Evolutionary conservation across 768 basidiomycete species (phyloP).

Genomic region (Cystobasidium ongulense): DNA sequence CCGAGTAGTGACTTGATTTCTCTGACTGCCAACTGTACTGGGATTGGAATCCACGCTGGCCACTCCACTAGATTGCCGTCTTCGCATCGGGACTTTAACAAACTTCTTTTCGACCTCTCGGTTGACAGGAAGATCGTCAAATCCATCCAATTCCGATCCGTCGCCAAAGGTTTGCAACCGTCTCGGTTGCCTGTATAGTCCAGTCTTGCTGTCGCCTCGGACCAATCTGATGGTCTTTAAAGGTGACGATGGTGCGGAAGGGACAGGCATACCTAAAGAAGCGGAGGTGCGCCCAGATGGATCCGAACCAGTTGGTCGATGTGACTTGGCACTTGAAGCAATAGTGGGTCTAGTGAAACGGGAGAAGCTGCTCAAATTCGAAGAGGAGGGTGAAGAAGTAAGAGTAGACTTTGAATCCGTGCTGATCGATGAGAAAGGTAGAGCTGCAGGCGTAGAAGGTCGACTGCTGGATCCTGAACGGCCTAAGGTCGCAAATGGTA

Average conservation of each 20-base stretch:
- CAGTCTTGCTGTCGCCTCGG: neutral
- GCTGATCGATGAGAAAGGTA: neutral
- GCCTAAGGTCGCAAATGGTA: neutral
- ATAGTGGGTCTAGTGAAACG: conserved; percentile 5
- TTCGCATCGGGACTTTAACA: neutral
- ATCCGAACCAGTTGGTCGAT: neutral
- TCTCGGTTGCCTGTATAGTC: conserved; percentile 36
- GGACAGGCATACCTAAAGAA: conserved; percentile 3
- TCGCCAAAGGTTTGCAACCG: conserved; percentile 44
- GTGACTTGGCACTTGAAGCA: conserved; percentile 12
- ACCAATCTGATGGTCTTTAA: neutral
- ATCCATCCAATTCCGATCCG: conserved; percentile 48
- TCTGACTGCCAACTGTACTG: neutral
- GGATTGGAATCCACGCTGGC: neutral
- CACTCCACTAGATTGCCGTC: neutral
- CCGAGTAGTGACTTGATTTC: neutral
- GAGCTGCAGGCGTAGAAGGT: neutral
- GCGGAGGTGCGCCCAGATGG: conserved; percentile 25
- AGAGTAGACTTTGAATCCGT: neutral
- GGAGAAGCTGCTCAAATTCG: neutral
- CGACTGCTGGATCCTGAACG: neutral
- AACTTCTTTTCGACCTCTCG: conserved; percentile 40
- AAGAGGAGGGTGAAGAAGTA: neutral
- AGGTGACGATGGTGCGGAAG: conserved; percentile 4
- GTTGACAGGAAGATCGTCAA: conserved; percentile 47